Conservation (phyloP, 2,329 filamentous ascomycete species). For the Rhynchosporium graminicola region DNA sequence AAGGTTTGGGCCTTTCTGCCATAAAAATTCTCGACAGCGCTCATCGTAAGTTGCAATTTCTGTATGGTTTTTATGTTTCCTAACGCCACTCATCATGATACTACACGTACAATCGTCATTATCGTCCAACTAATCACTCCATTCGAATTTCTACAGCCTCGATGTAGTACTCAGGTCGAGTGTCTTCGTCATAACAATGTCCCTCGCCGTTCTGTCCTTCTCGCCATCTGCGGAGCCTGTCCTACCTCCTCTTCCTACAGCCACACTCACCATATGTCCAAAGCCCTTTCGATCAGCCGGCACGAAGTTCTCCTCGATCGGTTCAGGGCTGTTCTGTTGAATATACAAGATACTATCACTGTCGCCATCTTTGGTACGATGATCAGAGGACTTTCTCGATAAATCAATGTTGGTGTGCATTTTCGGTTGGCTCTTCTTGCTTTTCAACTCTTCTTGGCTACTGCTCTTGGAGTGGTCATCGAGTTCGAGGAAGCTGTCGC, state of each 20-base stretch:
- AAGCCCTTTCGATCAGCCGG: neutral
- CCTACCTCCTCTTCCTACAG: neutral
- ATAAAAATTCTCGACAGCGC: too few relatives aligned
- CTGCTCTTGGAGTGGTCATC: constrained; percentile 10
- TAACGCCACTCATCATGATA: neutral
- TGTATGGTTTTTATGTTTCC: neutral
- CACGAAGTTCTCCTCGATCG: neutral
- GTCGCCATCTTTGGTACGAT: neutral
- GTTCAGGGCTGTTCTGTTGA: neutral
- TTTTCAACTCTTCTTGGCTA: constrained; percentile 1
- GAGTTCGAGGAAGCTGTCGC: constrained; percentile 12
- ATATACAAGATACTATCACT: constrained; percentile 3
- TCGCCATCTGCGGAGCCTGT: neutral
- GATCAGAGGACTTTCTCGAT: neutral
- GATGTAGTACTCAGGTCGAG: constrained; percentile 4
- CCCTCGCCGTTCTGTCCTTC: neutral
- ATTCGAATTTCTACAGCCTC: neutral
- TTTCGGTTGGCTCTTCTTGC: neutral
- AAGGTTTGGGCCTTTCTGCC: too few relatives aligned
- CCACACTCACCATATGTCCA: constrained; percentile 3
- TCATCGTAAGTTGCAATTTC: too few relatives aligned
- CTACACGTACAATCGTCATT: neutral
- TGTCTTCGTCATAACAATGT: constrained; percentile 14
- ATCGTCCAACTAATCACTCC: neutral
- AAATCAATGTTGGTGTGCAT: neutral